phyloP scores from a whole-genome alignment of 2,329 filamentous ascomycete species.

The Purpureocillium lavendulum region DNA sequence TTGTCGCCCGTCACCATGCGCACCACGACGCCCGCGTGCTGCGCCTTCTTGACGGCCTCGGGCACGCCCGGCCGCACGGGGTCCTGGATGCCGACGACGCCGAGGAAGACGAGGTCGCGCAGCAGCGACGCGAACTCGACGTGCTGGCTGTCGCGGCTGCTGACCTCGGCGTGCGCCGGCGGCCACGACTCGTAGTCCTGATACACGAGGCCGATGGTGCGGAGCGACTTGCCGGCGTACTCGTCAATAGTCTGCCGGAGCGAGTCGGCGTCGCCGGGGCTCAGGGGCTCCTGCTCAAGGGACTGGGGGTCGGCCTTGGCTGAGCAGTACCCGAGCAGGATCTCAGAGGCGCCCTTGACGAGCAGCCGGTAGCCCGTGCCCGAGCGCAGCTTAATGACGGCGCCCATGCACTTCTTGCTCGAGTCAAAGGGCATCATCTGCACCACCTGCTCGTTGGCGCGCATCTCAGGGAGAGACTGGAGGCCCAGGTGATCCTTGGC shows the following conservation, averaged over 20 bases:
- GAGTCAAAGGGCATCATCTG: constrained; percentile 47
- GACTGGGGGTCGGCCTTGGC: constrained; percentile 32
- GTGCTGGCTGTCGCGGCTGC: constrained; percentile 19
- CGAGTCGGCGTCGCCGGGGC: constrained; percentile 40
- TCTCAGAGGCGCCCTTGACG: constrained; percentile 49
- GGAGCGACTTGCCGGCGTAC: constrained; percentile 57
- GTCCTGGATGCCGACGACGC: constrained; percentile 59
- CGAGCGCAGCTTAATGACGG: constrained; percentile 35
- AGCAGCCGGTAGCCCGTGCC: constrained; percentile 35
- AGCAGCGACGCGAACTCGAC: constrained; percentile 13
- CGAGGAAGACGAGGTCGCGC: constrained; percentile 61
- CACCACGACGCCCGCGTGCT: constrained; percentile 53
- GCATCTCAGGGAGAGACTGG: constrained; percentile 31
- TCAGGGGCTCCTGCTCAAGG: constrained; percentile 43
- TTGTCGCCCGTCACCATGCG: constrained; percentile 48
- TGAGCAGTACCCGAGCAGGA: constrained; percentile 35
- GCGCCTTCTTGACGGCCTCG: constrained; percentile 51
- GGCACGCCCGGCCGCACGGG: constrained; percentile 51
- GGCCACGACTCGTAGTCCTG: constrained; percentile 65
- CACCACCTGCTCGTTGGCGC: constrained; percentile 32
- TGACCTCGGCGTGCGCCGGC: constrained; percentile 51
- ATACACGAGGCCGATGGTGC: constrained; percentile 68
- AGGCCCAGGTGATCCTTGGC: constrained; percentile 40
- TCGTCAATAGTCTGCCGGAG: constrained; percentile 43
- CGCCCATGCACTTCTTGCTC: constrained; percentile 44